Base-by-base conservation (phyloP, 225 moss, liverwort and hornwort species). In the Bryum argenteum region DNA sequence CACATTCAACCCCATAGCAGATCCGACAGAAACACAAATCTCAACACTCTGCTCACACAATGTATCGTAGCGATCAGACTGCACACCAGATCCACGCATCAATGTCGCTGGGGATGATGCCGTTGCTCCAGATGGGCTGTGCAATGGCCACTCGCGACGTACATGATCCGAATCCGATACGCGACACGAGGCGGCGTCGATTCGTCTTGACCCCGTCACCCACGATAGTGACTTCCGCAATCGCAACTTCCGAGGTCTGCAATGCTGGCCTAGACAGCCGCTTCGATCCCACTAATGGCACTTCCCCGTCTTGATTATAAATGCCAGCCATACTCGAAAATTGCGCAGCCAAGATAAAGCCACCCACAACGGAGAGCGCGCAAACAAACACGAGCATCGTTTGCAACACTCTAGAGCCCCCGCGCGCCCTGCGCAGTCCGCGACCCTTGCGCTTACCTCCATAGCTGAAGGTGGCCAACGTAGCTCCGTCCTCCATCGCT, bases 21-120 rank as follows among this genome's bases (percentile, higher is more conserved):
- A 39, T 13, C 23, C 38, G n/a, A n/a, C n/a, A 15, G 39, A 18
- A 62, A 40, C 17, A 50, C 26, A 12, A 56, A 24, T 42, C 66
- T 20, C 10, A 20, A 47, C 45, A 58, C 16, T 39, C 48, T 33
- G 39, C 37, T 39, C 52, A 67, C 28, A 20, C 43, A 47, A 65
- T 37, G 51, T 37, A 22, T 61, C 17, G 10, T 0, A 9, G 5
- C 11, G 17, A 22, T 45, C 18, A 65, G 65, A 18, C 11, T 26
- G 28, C 77, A 44, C 66, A 91, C 94, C 94, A 94, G 78, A 94
- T 92, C 94, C 92, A 94, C 55, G 95, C 95, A 57, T 92, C 85
- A 48, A 90, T 80, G 60, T 84, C 68, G 77, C 87, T 89, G 24
- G 84, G 81, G 66, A 92, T 91, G 79, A 95, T 53, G 72, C 89